These are phyloP conservation scores for Eudorina sp. DNA, from an alignment of 139 green algal species.

Conservation along the genomic window DNA sequence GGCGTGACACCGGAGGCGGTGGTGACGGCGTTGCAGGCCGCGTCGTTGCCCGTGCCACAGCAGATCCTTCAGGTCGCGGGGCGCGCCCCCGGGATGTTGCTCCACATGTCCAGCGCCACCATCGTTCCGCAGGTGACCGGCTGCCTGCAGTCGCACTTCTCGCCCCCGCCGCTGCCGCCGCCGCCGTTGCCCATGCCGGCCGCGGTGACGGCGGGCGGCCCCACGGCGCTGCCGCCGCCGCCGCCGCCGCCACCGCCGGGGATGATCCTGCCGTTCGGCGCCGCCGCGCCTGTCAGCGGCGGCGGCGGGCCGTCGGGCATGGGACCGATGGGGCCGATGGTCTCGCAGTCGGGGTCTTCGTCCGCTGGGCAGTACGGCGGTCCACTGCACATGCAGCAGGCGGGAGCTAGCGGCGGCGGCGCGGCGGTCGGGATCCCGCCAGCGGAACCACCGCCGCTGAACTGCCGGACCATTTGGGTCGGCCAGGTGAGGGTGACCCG, in stretches of 20 bases:
- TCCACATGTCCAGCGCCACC: conserved; percentile 46
- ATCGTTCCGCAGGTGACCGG: conserved; percentile 23
- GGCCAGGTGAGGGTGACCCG: conserved; percentile 59
- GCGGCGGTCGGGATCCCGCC: neutral
- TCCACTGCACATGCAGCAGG: neutral
- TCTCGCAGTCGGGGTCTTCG: no score
- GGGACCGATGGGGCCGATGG: no score
- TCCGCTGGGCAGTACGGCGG: neutral
- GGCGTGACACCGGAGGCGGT: conserved; percentile 19
- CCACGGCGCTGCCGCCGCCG: no score
- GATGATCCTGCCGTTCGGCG: no score
- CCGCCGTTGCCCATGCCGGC: neutral
- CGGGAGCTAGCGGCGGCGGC: neutral
- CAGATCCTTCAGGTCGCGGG: conserved; percentile 39
- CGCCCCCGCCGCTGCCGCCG: neutral
- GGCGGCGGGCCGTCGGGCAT: no score
- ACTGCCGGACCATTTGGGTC: conserved; percentile 62
- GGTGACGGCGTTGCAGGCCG: conserved; percentile 20
- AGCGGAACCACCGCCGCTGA: neutral
- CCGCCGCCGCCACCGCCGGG: no score
- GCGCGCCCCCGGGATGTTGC: conserved; percentile 51
- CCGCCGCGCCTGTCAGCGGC: no score
- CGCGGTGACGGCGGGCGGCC: neutral
- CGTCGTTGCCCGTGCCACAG: neutral
- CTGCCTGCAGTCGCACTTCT: neutral